Base-by-base conservation (phyloP, 257 asterid species). In the Oldenlandia corymbosa region DNA sequence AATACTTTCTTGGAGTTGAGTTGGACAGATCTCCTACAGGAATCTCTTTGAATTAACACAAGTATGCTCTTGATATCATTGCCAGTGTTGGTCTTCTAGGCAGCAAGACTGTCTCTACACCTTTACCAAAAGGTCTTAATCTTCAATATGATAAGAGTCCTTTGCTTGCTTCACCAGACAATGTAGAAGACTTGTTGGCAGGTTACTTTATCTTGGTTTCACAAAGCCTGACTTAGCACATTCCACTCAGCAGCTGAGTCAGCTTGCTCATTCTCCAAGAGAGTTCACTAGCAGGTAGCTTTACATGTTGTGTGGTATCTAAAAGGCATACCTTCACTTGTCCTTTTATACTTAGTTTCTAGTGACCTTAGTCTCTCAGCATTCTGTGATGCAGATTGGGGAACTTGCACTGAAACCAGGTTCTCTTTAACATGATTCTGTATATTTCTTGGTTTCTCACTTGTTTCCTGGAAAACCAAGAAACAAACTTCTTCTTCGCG, bases 1-100 rank as follows among this genome's bases (percentile, higher is more conserved):
- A 23, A 11, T 51, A 21, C 14, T 51, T 24, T 17, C 12, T 51
- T 2, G 18, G 57, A n/a, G 0, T 51, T 0, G 34, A 51, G 2
- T 1, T 51, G 0, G 32, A 1, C 0, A 7, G 34, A 23, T 8
- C 5, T 0, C 0, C 32, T 8, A 0, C 1, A 0, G 32, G 57
- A 0, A 1, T 51, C 7, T 10, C 10, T 10, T 7, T 51, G 0
- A 21, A 23, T 9, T 4, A 51, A 23, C 1, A 18, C 7, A 51
- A 51, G 1, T 51, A 23, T 24, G 28, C 14, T 2, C 12, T 21
- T 3, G 57, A 51, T 10, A 51, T 51, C 1, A 0, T 51, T 0
- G 4, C 4, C 2, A 17, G 26, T 23, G 18, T n/a, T 12, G 48
- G 48, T 1, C 2, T 43, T 0, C 1, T 10, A 4, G 48, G 5